Conservation (phyloP, 345 rosid species). For the Acer negundo region DNA sequence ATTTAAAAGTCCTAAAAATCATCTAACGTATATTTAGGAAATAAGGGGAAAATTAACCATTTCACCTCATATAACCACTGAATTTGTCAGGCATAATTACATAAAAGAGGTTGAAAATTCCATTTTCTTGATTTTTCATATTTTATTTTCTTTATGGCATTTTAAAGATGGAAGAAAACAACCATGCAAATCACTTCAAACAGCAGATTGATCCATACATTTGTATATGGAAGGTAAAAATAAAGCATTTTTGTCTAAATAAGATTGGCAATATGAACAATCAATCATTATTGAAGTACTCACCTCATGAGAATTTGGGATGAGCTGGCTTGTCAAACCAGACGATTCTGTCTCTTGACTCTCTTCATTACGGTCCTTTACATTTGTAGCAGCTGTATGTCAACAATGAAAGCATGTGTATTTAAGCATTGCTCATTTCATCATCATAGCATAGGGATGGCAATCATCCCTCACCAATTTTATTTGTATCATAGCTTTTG, state of each 20-base stretch:
- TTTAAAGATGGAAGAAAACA: background rate
- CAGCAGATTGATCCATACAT: background rate
- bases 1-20: background rate
- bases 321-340: constrained; percentile 44
- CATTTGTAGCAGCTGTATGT: constrained; percentile 30
- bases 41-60: no score
- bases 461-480: background rate
- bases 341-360: constrained; percentile 41
- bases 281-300: constrained; percentile 2
- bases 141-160: background rate
- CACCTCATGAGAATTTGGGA: constrained; percentile 67
- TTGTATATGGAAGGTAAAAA: background rate
- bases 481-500: background rate
- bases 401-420: constrained; percentile 8
- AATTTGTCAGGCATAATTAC: background rate
- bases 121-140: background rate
- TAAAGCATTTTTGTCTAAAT: background rate
- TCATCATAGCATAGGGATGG: background rate
- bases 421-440: constrained; percentile 9
- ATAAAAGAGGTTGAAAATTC: background rate
- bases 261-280: background rate
- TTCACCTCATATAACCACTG: background rate
- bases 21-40: background rate
- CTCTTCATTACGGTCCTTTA: constrained; percentile 35
- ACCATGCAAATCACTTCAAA: background rate